These are phyloP conservation scores for Trichopus zeylanicus DNA, from an alignment of 116 monocot species.

Conservation along the genomic window DNA sequence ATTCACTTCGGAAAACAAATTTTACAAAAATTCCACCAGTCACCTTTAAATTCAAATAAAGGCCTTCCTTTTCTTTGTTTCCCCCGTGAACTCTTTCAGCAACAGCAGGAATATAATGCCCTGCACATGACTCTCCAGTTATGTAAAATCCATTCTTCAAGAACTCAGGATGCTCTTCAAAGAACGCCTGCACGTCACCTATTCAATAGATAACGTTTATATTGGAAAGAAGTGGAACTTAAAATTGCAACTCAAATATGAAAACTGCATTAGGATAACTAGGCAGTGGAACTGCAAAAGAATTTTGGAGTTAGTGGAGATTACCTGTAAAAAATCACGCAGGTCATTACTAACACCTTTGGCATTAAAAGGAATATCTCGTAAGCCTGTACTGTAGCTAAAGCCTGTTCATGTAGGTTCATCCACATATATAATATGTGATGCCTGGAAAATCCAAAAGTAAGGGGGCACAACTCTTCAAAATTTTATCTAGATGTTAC, in stretches of 20 bases:
- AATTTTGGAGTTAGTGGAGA: no score
- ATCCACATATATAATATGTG: slow-evolving; percentile 35
- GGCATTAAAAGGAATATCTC: slow-evolving; percentile 30
- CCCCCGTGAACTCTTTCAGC: slow-evolving; percentile 30
- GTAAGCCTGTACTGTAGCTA: slow-evolving; percentile 35
- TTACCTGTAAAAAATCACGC: slow-evolving; percentile 35
- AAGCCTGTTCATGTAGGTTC: slow-evolving; percentile 45
- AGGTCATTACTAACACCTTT: no score
- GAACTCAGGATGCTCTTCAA: slow-evolving; percentile 35
- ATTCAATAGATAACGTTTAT: no score
- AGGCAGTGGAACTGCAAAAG: no score
- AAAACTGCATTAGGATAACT: no score
- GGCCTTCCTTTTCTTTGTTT: slow-evolving; percentile 29
- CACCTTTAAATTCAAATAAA: slow-evolving; percentile 42
- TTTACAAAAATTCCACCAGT: background rate
- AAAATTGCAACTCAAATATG: no score
- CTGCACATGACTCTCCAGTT: slow-evolving; percentile 50
- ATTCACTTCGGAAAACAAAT: background rate
- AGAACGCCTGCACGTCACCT: slow-evolving; percentile 25
- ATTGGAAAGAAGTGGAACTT: no score
- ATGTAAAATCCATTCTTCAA: slow-evolving; percentile 33
- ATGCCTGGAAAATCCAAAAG: slow-evolving; percentile 31
- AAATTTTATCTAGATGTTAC: no score
- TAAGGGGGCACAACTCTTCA: no score
- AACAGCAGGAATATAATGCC: slow-evolving; percentile 47